A percentile compares a stretch with the other conserved stretches of the same genome.
Evolutionary conservation across 352 stramenopile species (phyloP).

Genomic region (Phytophthora pisi): DNA sequence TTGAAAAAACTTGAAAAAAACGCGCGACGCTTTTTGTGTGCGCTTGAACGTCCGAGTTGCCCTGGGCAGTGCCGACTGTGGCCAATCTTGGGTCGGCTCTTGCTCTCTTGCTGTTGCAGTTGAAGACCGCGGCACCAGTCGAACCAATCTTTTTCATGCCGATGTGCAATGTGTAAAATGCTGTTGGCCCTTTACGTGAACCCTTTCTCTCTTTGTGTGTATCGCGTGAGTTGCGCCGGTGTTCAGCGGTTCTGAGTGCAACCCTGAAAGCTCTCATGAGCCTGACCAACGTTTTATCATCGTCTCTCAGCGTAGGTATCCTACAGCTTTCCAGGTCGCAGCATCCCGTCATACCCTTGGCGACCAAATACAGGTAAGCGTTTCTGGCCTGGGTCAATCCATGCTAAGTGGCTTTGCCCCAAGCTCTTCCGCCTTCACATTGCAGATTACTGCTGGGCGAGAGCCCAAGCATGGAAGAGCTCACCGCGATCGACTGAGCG

Average conservation of each 20-base stretch:
- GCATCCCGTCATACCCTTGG: neutral
- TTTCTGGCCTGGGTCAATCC: conserved; percentile 11
- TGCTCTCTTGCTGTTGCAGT: neutral
- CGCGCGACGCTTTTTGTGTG: neutral
- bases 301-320: neutral
- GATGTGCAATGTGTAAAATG: neutral
- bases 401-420: conserved; percentile 26
- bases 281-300: neutral
- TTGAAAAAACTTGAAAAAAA: no score
- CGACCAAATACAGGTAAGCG: neutral
- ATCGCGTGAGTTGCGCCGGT: neutral
- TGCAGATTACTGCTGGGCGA: conserved; percentile 19
- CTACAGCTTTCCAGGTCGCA: neutral
- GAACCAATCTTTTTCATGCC: conserved; percentile 1
- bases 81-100: neutral
- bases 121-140: neutral
- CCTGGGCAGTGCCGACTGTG: neutral
- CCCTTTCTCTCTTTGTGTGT: neutral
- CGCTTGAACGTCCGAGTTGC: neutral
- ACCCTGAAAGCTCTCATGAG: neutral
- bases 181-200: neutral
- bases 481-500: conserved; percentile 3
- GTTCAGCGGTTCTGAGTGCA: neutral
- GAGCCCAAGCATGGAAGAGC: conserved; percentile 13
- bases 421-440: conserved; percentile 13